Percentiles rank a stretch among this genome's conserved stretches.
These are phyloP conservation scores for Penicillium maclennaniae DNA, from an alignment of 495 filamentous ascomycete genomes.

Conservation along the genomic window DNA sequence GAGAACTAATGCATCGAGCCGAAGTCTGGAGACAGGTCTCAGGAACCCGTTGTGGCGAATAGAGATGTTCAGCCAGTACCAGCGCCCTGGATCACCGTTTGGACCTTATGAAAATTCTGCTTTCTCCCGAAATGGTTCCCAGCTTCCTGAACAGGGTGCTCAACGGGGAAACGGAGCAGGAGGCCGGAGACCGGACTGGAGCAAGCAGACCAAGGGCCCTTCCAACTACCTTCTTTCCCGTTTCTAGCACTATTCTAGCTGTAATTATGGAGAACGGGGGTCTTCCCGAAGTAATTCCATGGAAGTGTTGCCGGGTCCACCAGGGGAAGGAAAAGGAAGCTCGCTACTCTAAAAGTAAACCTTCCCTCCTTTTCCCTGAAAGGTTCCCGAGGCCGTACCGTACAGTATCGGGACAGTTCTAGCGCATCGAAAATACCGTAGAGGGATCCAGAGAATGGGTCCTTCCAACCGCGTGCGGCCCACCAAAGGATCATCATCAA, in stretches of 20 bases:
- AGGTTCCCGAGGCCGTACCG: background rate
- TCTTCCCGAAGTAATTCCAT: constrained; percentile 12
- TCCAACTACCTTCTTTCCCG: constrained; percentile 12
- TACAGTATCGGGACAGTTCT: no score
- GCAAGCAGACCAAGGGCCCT: background rate
- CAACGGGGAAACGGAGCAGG: constrained; percentile 14
- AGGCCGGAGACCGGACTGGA: background rate
- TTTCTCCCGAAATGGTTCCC: background rate
- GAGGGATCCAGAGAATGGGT: background rate
- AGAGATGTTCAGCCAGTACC: constrained; percentile 10
- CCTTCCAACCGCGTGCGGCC: constrained; percentile 7
- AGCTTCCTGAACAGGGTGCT: background rate
- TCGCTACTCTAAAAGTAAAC: constrained; percentile 8
- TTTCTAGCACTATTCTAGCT: constrained; percentile 33
- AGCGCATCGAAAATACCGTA: background rate
- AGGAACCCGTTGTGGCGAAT: constrained; percentile 22
- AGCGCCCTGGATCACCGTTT: constrained; percentile 21
- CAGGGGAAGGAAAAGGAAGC: constrained; percentile 22
- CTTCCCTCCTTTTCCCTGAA: constrained; percentile 1
- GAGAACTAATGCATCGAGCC: constrained; percentile 36
- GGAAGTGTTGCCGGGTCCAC: constrained; percentile 16
- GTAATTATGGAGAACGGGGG: constrained; percentile 20
- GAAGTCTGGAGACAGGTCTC: constrained; percentile 25
- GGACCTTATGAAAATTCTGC: background rate
- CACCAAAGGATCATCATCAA: constrained; percentile 12